Conservation (phyloP, 2,329 filamentous ascomycete species). For the Talaromyces pinophilus region DNA sequence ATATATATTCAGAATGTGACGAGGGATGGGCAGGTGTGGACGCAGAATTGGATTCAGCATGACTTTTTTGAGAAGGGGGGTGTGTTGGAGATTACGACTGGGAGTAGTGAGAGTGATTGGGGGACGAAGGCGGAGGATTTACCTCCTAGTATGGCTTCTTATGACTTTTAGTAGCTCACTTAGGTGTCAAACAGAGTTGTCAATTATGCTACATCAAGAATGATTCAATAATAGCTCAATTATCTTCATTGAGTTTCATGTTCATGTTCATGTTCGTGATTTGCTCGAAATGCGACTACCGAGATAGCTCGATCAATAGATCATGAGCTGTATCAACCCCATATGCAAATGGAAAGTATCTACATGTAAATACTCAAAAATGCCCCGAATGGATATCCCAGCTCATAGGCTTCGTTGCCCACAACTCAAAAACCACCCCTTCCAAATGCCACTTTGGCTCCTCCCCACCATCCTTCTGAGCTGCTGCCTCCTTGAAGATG, state of each 20-base stretch:
- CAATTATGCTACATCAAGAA: not conserved
- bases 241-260: not conserved
- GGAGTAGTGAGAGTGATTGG: conserved; percentile 65
- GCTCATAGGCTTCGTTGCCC: not conserved
- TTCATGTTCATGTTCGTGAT: not conserved
- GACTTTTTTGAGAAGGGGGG: conserved; percentile 65
- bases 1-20: conserved; percentile 66
- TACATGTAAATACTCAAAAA: not conserved
- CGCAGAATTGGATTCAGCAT: conserved; percentile 65
- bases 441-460: conserved; percentile 3
- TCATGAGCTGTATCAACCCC: not conserved
- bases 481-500: conserved; percentile 12
- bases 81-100: conserved; percentile 61
- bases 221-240: not conserved
- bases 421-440: conserved; percentile 11
- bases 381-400: not conserved
- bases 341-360: not conserved
- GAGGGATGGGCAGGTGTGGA: conserved; percentile 59
- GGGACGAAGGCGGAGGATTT: conserved; percentile 59
- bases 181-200: too few species aligned
- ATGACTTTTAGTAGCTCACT: conserved; percentile 12
- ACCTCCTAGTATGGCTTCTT: conserved; percentile 55
- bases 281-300: not conserved
- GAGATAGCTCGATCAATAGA: not conserved
- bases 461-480: not conserved